Evolutionary conservation across 1,139 yeast species (phyloP), one percentile per base, ranked within the genome.

Genomic region (Spathaspora sp.): DNA sequence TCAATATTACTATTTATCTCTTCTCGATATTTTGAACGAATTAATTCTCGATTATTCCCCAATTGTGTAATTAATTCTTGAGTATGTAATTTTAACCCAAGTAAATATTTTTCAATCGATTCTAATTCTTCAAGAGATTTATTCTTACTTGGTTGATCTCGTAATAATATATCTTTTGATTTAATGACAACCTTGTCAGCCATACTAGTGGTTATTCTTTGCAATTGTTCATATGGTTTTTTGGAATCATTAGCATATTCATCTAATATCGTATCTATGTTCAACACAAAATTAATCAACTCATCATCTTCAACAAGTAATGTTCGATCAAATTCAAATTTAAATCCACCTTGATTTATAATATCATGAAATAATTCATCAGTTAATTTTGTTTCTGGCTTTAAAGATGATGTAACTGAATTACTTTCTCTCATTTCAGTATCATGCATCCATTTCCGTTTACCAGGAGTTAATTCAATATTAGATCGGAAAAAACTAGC

Each of bases 181-280:
- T 46, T 49, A 3, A 41, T 7, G 8, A 43, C 18, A 11, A 50
- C 17, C 18, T 47, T 52, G 8, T 51, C 51, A 0, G 51, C 38
- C 18, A 52, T 43, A 10, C 45, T 39, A 3, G 43, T 13, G 49
- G 51, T 48, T 3, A 49, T 50, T 13, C 33, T 36, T n/a, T 43
- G 39, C 38, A 52, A 47, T 24, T 49, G 51, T 6, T 43, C 48
- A 20, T 47, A 46, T 3, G 49, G 42, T 2, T 29, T 44, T 13
- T 27, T 31, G 2, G 27, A 23, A 11, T 36, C 41, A 8, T 49
- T 43, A 10, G 46, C 42, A 24, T 20, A 47, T 24, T 63, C 65
- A 37, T 59, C 61, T n/a, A 60, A 48, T 10, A 67, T 60, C 5
- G 61, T 56, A 50, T 72, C 77, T 37, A 71, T 65, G 45, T 69